Percentiles rank a stretch among this genome's conserved stretches.
These are phyloP conservation scores for Mortierella alpina DNA, from an alignment of 192 early-diverging fungal species.

Conservation along the genomic window DNA sequence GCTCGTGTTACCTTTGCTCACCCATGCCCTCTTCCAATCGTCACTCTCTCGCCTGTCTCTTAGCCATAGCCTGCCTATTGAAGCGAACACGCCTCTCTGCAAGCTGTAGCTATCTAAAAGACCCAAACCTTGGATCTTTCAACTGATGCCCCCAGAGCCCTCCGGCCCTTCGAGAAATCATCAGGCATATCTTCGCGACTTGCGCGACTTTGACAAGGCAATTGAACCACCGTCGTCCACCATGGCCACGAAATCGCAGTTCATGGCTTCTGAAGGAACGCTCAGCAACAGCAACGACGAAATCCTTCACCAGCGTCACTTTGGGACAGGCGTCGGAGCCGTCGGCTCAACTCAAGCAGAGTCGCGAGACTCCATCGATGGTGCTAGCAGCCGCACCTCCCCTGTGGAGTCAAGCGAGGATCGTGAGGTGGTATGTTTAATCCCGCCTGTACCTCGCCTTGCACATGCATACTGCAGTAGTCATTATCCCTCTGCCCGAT, in stretches of 20 bases:
- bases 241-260: conserved; percentile 45
- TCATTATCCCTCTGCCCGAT: conserved; percentile 58
- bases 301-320: conserved; percentile 40
- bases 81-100: not conserved
- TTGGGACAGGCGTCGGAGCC: conserved; percentile 20
- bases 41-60: not conserved
- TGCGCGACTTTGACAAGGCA: conserved; percentile 17
- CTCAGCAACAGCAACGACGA: conserved; percentile 33
- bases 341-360: conserved; percentile 19
- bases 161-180: conserved; percentile 13
- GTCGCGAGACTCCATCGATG: conserved; percentile 15
- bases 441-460: not conserved
- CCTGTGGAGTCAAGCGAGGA: conserved; percentile 31
- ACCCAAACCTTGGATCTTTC: conserved; percentile 7
- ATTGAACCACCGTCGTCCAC: conserved; percentile 7
- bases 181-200: conserved; percentile 23
- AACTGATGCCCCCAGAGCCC: conserved; percentile 35
- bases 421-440: conserved; percentile 31
- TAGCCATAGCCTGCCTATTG: not conserved
- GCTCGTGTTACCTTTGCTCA: not conserved
- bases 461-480: too few species aligned
- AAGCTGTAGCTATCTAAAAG: not conserved
- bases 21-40: not conserved
- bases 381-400: conserved; percentile 14
- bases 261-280: conserved; percentile 15